Conservation (phyloP, 495 filamentous ascomycete species). For the Penicillium desertorum region DNA sequence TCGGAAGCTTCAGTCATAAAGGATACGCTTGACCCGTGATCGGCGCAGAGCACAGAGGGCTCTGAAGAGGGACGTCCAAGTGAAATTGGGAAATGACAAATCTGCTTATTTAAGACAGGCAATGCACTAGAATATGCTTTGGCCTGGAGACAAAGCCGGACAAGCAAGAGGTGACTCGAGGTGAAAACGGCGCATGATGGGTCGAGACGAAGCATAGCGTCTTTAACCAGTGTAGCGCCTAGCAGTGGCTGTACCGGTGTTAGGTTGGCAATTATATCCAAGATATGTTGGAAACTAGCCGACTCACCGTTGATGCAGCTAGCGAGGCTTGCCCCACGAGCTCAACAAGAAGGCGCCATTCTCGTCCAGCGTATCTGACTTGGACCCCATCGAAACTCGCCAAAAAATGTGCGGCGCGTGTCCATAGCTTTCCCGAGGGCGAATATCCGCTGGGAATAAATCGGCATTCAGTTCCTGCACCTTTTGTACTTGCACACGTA, state of each 20-base stretch:
- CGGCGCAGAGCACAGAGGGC: slow-evolving; percentile 27
- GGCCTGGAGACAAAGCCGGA: slow-evolving; percentile 57
- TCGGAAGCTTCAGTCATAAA: slow-evolving; percentile 60
- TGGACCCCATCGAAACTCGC: slow-evolving; percentile 57
- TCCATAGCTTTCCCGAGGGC: slow-evolving; percentile 45
- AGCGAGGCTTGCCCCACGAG: slow-evolving; percentile 43
- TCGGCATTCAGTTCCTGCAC: slow-evolving; percentile 25
- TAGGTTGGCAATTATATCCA: slow-evolving; percentile 15
- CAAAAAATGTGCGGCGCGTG: slow-evolving; percentile 49
- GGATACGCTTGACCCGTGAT: slow-evolving; percentile 33
- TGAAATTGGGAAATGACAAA: slow-evolving; percentile 62
- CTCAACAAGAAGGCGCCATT: slow-evolving; percentile 56
- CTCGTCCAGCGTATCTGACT: slow-evolving; percentile 55
- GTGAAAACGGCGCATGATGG: slow-evolving; percentile 70
- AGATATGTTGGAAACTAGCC: background rate
- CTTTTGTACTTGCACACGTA: slow-evolving; percentile 36
- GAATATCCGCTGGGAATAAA: slow-evolving; percentile 26
- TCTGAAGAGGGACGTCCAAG: slow-evolving; percentile 28
- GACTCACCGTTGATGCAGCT: slow-evolving; percentile 42
- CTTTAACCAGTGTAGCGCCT: slow-evolving; percentile 58
- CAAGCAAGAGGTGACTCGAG: slow-evolving; percentile 60
- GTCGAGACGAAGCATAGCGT: slow-evolving; percentile 71
- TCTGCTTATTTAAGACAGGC: slow-evolving; percentile 66
- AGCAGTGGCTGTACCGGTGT: slow-evolving; percentile 49
- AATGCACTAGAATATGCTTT: slow-evolving; percentile 55